A percentile compares a stretch with the other conserved stretches of the same genome.
Conservation (phyloP, 108 stramenopile genomes). For the Aurantiochytrium sp. region DNA sequence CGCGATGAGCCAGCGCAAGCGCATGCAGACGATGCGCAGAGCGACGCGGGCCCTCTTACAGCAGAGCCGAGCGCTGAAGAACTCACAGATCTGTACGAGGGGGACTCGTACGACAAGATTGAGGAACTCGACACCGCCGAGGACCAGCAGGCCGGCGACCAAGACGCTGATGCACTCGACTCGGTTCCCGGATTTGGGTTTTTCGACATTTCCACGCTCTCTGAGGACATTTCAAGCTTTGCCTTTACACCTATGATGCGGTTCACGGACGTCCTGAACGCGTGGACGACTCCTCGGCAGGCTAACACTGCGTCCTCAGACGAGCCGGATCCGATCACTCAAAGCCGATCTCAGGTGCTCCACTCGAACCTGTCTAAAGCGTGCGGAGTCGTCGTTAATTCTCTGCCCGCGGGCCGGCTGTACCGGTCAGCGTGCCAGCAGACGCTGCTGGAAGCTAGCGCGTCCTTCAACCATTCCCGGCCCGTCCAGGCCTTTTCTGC, state of each 20-base stretch:
- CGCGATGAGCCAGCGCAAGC: background rate
- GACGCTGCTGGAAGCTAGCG: background rate
- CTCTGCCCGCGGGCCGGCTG: background rate
- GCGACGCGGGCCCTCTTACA: too few relatives aligned
- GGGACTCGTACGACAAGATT: background rate
- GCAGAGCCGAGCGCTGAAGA: too few relatives aligned
- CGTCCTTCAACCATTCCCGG: background rate
- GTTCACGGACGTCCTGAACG: background rate
- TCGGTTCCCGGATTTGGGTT: background rate
- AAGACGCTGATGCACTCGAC: background rate
- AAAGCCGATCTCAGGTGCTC: background rate
- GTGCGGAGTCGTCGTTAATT: background rate
- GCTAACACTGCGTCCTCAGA: background rate
- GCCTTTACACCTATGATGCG: background rate
- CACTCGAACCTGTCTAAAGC: background rate
- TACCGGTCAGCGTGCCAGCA: background rate
- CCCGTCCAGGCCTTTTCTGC: background rate
- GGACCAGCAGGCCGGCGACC: too few relatives aligned
- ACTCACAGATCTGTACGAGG: too few relatives aligned
- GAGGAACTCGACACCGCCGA: background rate
- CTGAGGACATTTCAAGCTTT: background rate
- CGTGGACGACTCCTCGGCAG: background rate
- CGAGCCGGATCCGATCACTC: conserved; percentile 10
- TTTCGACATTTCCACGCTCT: background rate
- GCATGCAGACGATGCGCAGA: background rate